Evolutionary conservation across 148 eudicot genomes (phyloP).

Genomic region (Salicornia ramosissima): DNA sequence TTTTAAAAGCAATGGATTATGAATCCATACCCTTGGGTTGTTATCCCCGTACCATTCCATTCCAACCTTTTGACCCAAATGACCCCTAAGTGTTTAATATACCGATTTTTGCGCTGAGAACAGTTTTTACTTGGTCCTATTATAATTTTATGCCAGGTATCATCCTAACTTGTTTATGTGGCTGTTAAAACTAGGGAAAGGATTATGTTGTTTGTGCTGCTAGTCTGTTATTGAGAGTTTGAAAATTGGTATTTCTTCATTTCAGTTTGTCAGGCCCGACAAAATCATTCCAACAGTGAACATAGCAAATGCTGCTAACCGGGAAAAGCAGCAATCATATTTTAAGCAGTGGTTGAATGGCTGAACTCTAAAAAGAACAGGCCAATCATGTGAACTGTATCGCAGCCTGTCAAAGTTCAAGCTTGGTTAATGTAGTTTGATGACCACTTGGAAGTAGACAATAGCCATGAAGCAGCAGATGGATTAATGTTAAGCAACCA

Average conservation of each 20-base stretch:
- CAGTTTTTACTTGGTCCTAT: too few species aligned
- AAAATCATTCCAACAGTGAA: constrained; percentile 72
- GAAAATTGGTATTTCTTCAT: not conserved
- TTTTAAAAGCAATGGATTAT: too few species aligned
- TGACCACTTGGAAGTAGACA: too few species aligned
- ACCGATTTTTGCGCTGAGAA: too few species aligned
- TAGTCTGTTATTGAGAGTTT: not conserved
- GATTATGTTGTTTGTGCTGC: not conserved
- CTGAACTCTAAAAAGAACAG: constrained; percentile 7
- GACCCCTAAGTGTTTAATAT: too few species aligned
- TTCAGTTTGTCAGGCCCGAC: constrained; percentile 54
- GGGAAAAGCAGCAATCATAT: constrained; percentile 58
- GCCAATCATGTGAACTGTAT: not conserved
- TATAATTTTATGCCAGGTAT: not conserved
- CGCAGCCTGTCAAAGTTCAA: not conserved
- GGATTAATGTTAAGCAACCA: not conserved
- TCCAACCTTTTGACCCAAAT: too few species aligned
- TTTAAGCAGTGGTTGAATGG: constrained; percentile 50
- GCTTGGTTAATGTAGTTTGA: not conserved
- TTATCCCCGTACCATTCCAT: too few species aligned
- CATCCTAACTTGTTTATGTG: not conserved
- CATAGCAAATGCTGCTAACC: constrained; percentile 43
- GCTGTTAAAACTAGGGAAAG: not conserved
- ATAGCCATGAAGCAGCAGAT: not conserved
- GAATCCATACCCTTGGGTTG: too few species aligned